Evolutionary conservation across 257 asterid species (phyloP), one percentile per base, ranked within the genome.

Genomic region (Parsonsia alboflavescens): DNA sequence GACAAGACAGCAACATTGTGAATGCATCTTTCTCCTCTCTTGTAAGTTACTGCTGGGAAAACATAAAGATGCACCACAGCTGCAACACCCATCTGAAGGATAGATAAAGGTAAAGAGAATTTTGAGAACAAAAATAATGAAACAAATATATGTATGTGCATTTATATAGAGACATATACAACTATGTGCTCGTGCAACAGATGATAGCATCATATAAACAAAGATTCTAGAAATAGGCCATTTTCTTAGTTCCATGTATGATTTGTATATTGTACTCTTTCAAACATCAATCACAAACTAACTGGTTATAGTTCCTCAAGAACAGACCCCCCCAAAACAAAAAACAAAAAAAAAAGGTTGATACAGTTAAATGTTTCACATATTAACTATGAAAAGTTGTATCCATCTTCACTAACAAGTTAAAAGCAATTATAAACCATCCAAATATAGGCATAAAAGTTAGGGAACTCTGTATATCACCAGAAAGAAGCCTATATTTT

Each of bases 11-110:
- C 86, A 48, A 94, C 97, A 82, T 90, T 94, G 57, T 96, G 89
- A 17, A 88, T 96, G 83, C 99, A 90, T 83, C 99, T 88, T 86
- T 94, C 99, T 63, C 99, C 99, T 76, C 88, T 97, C 80, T 89
- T 90, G 82, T 94, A 94, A 76, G 99, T 97, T 53, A 68, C 83
- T 41, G 97, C 97, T 42, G 99, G 97, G 87, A 94, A 94, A 73
- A 88, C 97, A 80, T 88, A 90, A 57, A 94, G 93, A 84, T 94
- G 99, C 68, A 94, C 91, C 76, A 94, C 87, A 78, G 99, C 97
- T 84, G 99, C 99, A 81, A 94, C 62, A 63, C 99, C 99, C 99
- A 94, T 94, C 97, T 94, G 88, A 79, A 83, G 74, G 70, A 80
- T 75, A 82, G 78, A 48, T 70, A 73, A 62, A 82, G 78, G 44